Evolutionary conservation across 179 eudicot genomes (phyloP), one percentile per base, ranked within the genome.

Genomic region (Silene coronaria): DNA sequence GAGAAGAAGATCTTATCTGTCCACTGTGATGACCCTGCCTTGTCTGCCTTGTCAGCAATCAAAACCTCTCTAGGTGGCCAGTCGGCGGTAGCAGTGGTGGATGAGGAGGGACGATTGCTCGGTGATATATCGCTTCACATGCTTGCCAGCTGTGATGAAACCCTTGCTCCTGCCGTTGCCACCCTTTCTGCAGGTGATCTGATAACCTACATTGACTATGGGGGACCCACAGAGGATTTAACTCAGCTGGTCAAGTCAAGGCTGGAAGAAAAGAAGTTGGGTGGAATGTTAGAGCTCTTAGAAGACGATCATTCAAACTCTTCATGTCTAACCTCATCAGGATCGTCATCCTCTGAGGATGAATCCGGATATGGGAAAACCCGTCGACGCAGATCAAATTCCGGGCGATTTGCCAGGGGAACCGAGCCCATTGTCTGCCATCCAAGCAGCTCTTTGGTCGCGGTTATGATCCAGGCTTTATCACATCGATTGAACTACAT

Each of bases 391-490:
- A 83, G 89, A 3, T 76, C 87, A 3, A 76, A 69, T 30, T 71
- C 85, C 0, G 81, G 76, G 16, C 63, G 77, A 42, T 82, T 78
- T 5, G 83, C 62, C 13, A 84, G 87, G 83, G 82, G 86, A 34
- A 86, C 91, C 0, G 97, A 92, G 77, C 87, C 89, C 3, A 84
- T 92, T 0, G 80, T 86, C 11, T 92, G 96, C 79, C 73, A 81
- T 46, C 96, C 91, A 0, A 74, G 86, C 75, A 95, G 92, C 79
- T 89, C 97, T 6, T 71, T 95, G 81, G 86, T 87, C 36, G 99
- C 99, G 9, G 93, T 92, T 80, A 92, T 95, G 96, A 88, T 95
- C 78, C 97, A 92, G 70, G 95, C 97, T 0, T 82, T 95, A 10
- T 87, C 99, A 0, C 91, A 89, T 75, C 90, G 99, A 5, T 86